Evolutionary conservation across 129 eudicot genomes (phyloP), one percentile per base, ranked within the genome.

Genomic region (Logfia minima): DNA sequence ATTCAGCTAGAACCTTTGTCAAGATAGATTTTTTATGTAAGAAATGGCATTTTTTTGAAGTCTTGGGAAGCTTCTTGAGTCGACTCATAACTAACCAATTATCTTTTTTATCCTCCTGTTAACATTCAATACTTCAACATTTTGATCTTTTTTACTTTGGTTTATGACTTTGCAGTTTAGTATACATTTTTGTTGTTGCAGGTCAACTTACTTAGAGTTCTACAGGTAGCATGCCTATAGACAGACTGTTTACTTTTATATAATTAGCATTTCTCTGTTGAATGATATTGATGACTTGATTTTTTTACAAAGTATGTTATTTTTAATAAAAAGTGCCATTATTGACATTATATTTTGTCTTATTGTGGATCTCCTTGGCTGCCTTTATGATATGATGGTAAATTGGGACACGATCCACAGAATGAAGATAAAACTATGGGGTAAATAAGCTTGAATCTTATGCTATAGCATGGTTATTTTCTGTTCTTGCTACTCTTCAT

Each of bases 1-100:
- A 80, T 93, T 84, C 97, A 93, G 79, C 81, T 93, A 66, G 97
- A 91, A 85, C 88, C 97, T 59, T 66, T 93, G 71, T 61, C 70
- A 52, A 82, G 87, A 84, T 93, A 90, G 90, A 61, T 23, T 13
- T 60, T 39, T 24, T 22, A 11, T 58, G 35, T 5, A 53, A 62
- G 21, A 43, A 31, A 78, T 69, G 84, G 70, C 41, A 64, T 39
- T 68, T 72, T 70, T 75, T 41, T 14, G 22, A 68, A 29, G 6
- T 52, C 32, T 72, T 19, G 71, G 64, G 65, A 59, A 70, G 80
- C 70, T 62, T 87, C 70, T 68, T 76, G 60, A 75, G 77, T 76
- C 72, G 31, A 66, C 65, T 52, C 66, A 32, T 41, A 29, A 70
- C 28, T n/a, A 52, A 70, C 31, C 35, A 24, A 24, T 24, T 24